Evolutionary conservation across 2,329 filamentous ascomycete species (phyloP), one percentile per base, ranked within the genome.

Genomic region (Aspergillus ochraceus): DNA sequence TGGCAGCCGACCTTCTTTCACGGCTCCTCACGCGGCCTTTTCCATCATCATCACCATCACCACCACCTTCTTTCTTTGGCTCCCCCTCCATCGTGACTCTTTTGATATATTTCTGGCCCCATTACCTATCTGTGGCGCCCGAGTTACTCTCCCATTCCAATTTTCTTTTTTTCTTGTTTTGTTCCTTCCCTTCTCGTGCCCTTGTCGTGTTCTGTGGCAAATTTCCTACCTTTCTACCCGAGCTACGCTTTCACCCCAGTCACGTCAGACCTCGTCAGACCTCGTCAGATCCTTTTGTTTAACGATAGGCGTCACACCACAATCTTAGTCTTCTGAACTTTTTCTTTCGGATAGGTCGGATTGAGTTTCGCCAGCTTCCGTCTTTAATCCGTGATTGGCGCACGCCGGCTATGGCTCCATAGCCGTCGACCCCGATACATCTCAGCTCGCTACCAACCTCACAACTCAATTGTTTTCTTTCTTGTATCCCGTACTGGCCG

Each of bases 341-440:
- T 36, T 29, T 12, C 36, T 19, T 22, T 42, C 6, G 5, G 12
- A 12, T 19, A 32, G 47, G 29, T 8, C 22, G 45, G 22, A 57
- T 50, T 39, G 12, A 54, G 30, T 52, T 36, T 19, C 51, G 57
- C 42, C 45, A 49, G 52, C 46, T 36, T 50, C 36, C 45, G 49
- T 46, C 49, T 54, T 17, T n/a, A 19, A 54, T 55, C 39, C 46
- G 49, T 52, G 52, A 55, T 53, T 32, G 46, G 58, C 49, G 50
- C 36, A 8, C 56, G 24, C 58, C 36, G 64, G 65, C 61, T 47
- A 67, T 67, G 65, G 65, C 60, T 63, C 56, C 63, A 53, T 65
- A 66, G 58, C 54, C 60, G 20, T 52, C 36, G 46, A 52, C 50
- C 51, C 42, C 49, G 57, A 55, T 19, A 19, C 45, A 51, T 57